Base-by-base conservation (phyloP, 2,329 filamentous ascomycete species). In the Didymella glomerata region DNA sequence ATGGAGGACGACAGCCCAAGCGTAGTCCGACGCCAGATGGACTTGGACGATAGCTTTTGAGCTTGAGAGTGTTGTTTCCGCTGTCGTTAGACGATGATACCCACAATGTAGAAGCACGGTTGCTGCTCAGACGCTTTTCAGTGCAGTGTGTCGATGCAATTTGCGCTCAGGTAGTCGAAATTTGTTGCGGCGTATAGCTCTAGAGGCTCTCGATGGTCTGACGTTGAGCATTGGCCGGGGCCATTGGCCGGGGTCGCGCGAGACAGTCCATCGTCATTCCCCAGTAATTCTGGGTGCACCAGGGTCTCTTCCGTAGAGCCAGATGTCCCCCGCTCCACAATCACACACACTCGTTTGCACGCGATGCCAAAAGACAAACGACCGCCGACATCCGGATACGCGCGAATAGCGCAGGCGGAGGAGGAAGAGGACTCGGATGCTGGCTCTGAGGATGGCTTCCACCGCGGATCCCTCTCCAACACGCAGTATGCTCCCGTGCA, bases 341-440 rank as follows among this genome's bases (percentile, higher is more conserved):
- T 56, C 40, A 25, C 38, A 50, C 47, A 56, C 36, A 25, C 14
- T 30, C 20, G 22, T 44, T 47, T 10, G 11, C 14, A 24, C 34
- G 51, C 18, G n/a, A 78, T 78, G 76, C 64, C 75, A 3, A 73
- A 68, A 54, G 53, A 60, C 14, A 68, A 72, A 53, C 58, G 80
- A 57, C 80, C 81, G 14, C 75, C 79, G 7, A 82, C 77, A 16
- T 83, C 81, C 13, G 82, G 82, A 48, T 84, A 84, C 64, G 82
- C 81, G 44, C 78, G 81, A 46, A 82, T 84, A 65, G 81, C 81
- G n/a, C 81, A 83, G 67, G 81, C 80, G 44, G 81, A 83, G 62
- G 80, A 83, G 64, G 81, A 83, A 49, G 80, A 82, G 46, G 74
- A 78, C 50, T 68, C 71, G 41, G 63, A 72, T 49, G 77, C 78